Conservation (phyloP, 108 stramenopile species). For the Nannochloropsis gaditana region DNA sequence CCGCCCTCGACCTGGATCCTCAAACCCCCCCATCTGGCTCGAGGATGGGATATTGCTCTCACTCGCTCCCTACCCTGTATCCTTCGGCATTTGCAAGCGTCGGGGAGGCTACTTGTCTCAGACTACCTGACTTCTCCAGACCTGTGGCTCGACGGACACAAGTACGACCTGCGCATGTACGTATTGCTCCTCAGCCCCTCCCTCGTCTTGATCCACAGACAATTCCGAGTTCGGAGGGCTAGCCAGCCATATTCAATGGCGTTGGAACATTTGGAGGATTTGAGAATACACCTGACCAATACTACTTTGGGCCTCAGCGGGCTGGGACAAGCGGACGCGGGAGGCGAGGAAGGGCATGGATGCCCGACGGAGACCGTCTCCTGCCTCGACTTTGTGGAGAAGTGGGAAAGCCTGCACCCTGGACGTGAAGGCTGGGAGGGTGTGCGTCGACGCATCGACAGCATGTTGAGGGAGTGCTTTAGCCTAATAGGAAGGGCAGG, state of each 20-base stretch:
- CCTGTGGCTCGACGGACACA: conserved; percentile 5
- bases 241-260: neutral
- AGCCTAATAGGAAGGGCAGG: neutral
- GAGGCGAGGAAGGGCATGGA: neutral
- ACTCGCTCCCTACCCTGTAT: neutral
- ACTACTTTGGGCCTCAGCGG: neutral
- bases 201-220: conserved; percentile 5
- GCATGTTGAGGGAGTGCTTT: neutral
- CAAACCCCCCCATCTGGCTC: neutral
- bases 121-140: neutral
- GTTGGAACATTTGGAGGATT: neutral
- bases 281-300: neutral
- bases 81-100: conserved; percentile 5
- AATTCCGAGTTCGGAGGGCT: neutral
- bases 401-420: neutral
- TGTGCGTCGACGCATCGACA: neutral
- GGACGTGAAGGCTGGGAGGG: neutral
- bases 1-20: neutral
- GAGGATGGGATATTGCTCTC: conserved; percentile 1
- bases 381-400: neutral
- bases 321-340: neutral
- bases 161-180: neutral
- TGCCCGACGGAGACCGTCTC: neutral
- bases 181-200: neutral
- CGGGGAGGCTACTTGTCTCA: neutral